Conservation (phyloP, 2,329 filamentous ascomycete genomes). For the Aspergillus vadensis region DNA sequence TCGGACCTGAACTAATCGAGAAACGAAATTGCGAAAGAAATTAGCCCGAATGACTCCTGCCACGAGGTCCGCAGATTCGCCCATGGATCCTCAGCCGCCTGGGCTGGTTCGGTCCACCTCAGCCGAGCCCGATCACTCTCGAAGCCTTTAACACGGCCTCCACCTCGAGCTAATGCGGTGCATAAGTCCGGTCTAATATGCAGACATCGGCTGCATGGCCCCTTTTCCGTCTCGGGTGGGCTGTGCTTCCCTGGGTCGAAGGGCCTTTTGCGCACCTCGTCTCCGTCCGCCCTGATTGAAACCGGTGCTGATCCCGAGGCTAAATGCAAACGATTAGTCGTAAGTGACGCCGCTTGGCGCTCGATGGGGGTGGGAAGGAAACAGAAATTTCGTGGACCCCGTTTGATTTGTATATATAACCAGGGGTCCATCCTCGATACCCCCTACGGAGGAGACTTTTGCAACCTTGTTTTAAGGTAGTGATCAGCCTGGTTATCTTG, state of each 20-base stretch:
- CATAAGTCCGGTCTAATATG: conserved; percentile 18
- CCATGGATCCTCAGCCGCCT: conserved; percentile 15
- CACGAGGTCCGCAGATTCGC: conserved; percentile 11
- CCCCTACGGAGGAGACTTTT: neutral
- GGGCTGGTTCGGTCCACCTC: conserved; percentile 14
- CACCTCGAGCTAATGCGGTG: conserved; percentile 7
- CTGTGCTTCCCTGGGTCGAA: conserved; percentile 1
- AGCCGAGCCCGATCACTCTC: conserved; percentile 12
- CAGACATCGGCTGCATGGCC: conserved; percentile 8
- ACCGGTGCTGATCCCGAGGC: conserved; percentile 9
- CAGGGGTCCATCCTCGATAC: neutral
- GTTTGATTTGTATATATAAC: neutral
- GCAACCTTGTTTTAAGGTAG: neutral
- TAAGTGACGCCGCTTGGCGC: conserved; percentile 2
- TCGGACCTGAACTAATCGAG: conserved; percentile 9
- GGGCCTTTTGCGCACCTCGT: conserved; percentile 2
- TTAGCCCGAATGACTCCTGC: neutral
- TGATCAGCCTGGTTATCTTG: neutral
- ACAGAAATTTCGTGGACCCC: conserved; percentile 3
- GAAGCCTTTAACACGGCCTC: conserved; percentile 1
- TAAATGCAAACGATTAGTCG: conserved; percentile 4
- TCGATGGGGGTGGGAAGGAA: neutral
- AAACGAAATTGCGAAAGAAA: neutral
- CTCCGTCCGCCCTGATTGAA: neutral
- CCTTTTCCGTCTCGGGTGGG: conserved; percentile 5